Evolutionary conservation across 208 protist genomes (phyloP).

Genomic region (Strigomonas oncopelti): DNA sequence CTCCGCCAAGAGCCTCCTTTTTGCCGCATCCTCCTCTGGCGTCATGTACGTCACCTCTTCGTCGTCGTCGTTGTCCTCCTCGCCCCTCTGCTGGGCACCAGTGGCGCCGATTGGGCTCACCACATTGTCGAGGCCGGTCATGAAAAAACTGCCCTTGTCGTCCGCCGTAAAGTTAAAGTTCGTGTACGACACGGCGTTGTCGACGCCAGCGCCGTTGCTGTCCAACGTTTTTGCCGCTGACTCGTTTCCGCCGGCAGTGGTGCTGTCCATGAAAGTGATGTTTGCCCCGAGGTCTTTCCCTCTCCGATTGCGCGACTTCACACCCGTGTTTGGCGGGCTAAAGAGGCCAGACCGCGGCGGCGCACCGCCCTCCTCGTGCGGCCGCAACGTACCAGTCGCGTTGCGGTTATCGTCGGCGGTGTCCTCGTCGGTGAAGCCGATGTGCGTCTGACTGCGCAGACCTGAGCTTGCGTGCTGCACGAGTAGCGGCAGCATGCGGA

Average conservation of each 20-base stretch:
- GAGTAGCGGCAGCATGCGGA: neutral
- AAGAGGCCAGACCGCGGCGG: neutral
- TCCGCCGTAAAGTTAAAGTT: neutral
- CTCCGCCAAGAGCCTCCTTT: neutral
- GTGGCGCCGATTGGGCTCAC: neutral
- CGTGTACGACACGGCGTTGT: neutral
- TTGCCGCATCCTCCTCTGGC: neutral
- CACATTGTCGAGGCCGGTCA: neutral
- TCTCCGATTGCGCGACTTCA: neutral
- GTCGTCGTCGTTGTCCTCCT: neutral
- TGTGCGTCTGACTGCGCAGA: neutral
- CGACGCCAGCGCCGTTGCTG: neutral
- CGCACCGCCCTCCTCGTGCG: neutral
- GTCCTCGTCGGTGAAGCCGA: neutral
- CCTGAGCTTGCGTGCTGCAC: neutral
- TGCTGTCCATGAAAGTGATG: conserved; percentile 10
- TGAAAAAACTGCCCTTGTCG: neutral
- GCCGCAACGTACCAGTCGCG: neutral
- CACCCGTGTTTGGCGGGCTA: neutral
- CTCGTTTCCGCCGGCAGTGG: neutral
- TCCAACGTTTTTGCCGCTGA: neutral
- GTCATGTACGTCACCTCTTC: neutral
- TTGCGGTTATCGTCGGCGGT: neutral
- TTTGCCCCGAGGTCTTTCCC: neutral
- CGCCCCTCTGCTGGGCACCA: neutral